Base-by-base conservation (phyloP, 2,329 filamentous ascomycete species). In the Akanthomyces dipterigenus region DNA sequence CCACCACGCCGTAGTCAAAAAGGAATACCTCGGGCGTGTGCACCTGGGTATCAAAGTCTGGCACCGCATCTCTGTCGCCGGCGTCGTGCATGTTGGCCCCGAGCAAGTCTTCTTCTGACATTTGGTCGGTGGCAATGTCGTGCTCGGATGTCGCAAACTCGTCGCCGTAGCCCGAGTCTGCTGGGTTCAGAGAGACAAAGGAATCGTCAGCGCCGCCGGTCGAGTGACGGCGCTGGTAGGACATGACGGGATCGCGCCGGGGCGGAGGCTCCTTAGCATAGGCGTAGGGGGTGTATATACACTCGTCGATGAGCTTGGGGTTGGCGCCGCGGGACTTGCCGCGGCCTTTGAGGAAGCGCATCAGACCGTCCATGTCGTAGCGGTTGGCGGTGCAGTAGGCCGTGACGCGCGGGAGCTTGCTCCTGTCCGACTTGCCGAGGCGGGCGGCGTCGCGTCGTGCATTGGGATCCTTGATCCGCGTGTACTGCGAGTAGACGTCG, bases 401-500 rank as follows among this genome's bases (percentile, higher is more conserved):
- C 43, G 95, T 98, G 16, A 99, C 95, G 64, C 95, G 82, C 5
- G 95, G 95, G 61, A 99, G 77, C 65, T 88, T 84, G 65, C 91
- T 89, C 61, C 95, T 84, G 73, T 99, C 95, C 43, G 93, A 93
- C 74, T 98, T 99, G 42, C 95, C 95, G 45, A 99, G 76, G 61
- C 93, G 82, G 31, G 95, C 95, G 18, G 95, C 95, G 80, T 98
- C 93, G 69, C 95, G 85, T 64, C 95, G 82, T 9, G 95, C 95
- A 0, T 89, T 96, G 0, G 93, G 93, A 70, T 99, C 95, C 74
- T 98, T 98, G 76, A 99, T 99, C 49, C 95, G 85, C 9, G 93
- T 96, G 73, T 97, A 98, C 73, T 99, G 95, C 28, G 93, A 93
- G 77, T 99, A 99, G 36, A 99, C 95, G 72, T 99, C 95, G 65